phyloP scores from a whole-genome alignment of 257 asterid genomes.

The Solanum sejunctum region DNA sequence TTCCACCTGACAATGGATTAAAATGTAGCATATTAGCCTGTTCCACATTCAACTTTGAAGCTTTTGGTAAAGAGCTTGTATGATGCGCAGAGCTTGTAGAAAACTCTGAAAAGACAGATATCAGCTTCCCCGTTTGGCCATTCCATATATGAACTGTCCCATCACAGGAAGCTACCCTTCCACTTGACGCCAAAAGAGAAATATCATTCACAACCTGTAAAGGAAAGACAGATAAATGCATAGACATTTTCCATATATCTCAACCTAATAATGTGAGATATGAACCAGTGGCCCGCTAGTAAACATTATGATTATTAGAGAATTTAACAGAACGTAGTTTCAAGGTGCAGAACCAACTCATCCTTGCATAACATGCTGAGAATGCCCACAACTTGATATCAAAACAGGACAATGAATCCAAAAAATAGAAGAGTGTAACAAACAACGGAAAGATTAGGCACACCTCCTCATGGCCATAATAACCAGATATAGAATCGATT shows the following conservation, averaged over 20 bases:
- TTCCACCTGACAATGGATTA: conserved; percentile 68
- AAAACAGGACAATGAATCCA: not conserved
- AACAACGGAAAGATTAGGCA: conserved; percentile 12
- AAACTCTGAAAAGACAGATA: conserved; percentile 64
- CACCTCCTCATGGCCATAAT: conserved; percentile 97
- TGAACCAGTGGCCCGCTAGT: not conserved
- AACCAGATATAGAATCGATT: conserved; percentile 61
- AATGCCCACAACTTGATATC: not conserved
- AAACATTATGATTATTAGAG: not conserved
- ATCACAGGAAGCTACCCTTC: conserved; percentile 96
- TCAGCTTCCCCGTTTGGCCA: conserved; percentile 72
- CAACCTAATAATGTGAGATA: not conserved
- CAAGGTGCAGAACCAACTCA: not conserved
- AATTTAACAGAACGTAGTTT: not conserved
- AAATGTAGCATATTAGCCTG: conserved; percentile 67
- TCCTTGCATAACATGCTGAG: not conserved
- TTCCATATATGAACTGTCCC: conserved; percentile 95
- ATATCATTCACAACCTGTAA: conserved; percentile 84
- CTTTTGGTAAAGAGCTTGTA: conserved; percentile 32
- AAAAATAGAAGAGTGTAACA: not conserved
- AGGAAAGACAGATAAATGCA: not conserved
- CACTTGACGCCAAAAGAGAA: conserved; percentile 58
- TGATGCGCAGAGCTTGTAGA: conserved; percentile 15
- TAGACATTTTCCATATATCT: not conserved
- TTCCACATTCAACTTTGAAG: conserved; percentile 41